Conservation (phyloP, 1,284 basidiomycete species). For the Trichosporon sp. region DNA sequence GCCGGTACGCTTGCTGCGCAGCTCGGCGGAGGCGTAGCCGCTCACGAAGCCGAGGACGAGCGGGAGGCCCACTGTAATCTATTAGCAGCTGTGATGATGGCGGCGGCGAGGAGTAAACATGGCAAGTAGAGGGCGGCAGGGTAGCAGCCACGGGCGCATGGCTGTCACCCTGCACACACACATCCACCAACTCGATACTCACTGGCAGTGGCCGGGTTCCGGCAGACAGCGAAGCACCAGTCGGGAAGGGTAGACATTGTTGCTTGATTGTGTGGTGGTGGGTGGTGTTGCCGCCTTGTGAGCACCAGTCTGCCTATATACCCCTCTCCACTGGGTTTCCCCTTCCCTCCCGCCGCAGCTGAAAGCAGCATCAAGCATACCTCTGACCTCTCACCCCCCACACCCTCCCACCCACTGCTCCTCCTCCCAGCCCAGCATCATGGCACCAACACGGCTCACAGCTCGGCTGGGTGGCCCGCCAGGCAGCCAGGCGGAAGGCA, state of each 20-base stretch:
- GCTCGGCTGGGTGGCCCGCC: no score
- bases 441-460: no score
- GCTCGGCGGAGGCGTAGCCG: constrained; percentile 49
- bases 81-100: background rate
- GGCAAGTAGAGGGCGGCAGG: no score
- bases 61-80: constrained; percentile 58
- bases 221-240: constrained; percentile 56
- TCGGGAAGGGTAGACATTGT: constrained; percentile 46
- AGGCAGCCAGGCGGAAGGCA: background rate
- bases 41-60: constrained; percentile 57
- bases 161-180: background rate
- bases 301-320: background rate
- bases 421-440: background rate
- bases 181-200: constrained; percentile 12
- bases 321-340: background rate
- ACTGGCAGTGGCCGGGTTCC: constrained; percentile 57
- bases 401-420: background rate
- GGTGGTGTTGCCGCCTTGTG: background rate
- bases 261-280: background rate
- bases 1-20: constrained; percentile 9
- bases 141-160: no score
- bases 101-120: no score
- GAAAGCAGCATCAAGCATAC: no score
- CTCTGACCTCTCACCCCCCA: no score
- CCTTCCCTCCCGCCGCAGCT: background rate